Percentiles rank a stretch among this genome's conserved stretches.
phyloP scores from a whole-genome alignment of 129 eudicot species.

The Flaveria trinervia region DNA sequence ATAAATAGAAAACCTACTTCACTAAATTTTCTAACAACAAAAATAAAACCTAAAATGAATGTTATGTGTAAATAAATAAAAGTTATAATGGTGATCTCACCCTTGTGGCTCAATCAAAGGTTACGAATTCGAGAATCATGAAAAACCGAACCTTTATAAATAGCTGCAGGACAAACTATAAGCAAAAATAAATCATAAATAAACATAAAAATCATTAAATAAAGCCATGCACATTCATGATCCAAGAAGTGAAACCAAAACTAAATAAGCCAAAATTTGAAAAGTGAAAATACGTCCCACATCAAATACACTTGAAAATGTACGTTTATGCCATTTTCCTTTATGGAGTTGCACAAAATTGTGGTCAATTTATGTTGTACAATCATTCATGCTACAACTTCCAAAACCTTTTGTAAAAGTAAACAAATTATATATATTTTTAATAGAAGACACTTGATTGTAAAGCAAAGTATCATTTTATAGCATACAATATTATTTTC shows the following conservation, averaged over 20 bases:
- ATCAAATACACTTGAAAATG: background rate
- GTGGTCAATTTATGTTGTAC: conserved; percentile 29
- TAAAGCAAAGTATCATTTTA: conserved; percentile 31
- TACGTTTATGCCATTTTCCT: conserved; percentile 20
- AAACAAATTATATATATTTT: conserved; percentile 23
- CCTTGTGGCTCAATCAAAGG: too few relatives aligned
- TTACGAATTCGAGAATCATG: too few relatives aligned
- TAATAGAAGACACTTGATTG: conserved; percentile 21
- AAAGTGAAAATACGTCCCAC: background rate
- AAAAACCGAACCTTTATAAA: too few relatives aligned
- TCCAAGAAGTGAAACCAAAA: background rate
- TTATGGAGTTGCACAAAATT: conserved; percentile 31
- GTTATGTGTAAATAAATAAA: too few relatives aligned
- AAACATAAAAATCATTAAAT: background rate
- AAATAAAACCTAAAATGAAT: too few relatives aligned
- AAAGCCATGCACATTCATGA: background rate
- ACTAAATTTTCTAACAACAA: too few relatives aligned
- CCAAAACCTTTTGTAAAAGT: conserved; percentile 37
- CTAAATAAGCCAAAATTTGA: background rate
- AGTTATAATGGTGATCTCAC: too few relatives aligned
- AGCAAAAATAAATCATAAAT: too few relatives aligned
- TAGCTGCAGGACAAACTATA: too few relatives aligned
- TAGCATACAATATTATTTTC: background rate
- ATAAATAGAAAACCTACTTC: too few relatives aligned
- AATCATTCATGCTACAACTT: conserved; percentile 35